Conservation (phyloP, 306 rosid genomes). For the Lathyrus sativus region DNA sequence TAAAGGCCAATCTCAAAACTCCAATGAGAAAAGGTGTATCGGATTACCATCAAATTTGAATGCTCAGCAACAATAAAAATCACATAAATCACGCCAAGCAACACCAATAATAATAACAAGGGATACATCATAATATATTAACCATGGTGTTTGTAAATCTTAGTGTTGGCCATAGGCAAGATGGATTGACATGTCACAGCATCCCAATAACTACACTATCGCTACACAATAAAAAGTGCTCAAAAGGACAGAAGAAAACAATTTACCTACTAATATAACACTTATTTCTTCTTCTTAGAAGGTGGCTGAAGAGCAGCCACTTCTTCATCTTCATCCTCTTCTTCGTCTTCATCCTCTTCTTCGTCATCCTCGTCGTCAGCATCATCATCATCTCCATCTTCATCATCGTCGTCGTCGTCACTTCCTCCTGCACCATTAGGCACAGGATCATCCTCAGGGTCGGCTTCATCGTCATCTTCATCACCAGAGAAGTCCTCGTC, state of each 20-base stretch:
- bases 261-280: conserved; percentile 15
- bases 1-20: conserved; percentile 14
- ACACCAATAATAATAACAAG: conserved; percentile 5
- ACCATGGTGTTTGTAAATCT: conserved; percentile 14
- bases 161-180: conserved; percentile 17
- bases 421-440: conserved; percentile 64
- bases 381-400: not conserved
- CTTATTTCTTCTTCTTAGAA: conserved; percentile 79
- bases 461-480: conserved; percentile 67
- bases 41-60: conserved; percentile 17
- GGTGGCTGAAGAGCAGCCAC: conserved; percentile 75
- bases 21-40: not conserved
- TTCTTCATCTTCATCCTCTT: conserved; percentile 44
- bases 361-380: conserved; percentile 28
- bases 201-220: conserved; percentile 37
- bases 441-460: conserved; percentile 61
- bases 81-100: not conserved
- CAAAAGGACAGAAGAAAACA: conserved; percentile 11
- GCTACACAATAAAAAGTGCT: conserved; percentile 29
- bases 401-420: conserved; percentile 49
- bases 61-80: not conserved
- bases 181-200: conserved; percentile 25
- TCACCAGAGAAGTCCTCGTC: conserved; percentile 70
- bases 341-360: conserved; percentile 49
- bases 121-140: conserved; percentile 11